Base-by-base conservation (phyloP, 441 rosid genomes). In the Erysimum cheiri region DNA sequence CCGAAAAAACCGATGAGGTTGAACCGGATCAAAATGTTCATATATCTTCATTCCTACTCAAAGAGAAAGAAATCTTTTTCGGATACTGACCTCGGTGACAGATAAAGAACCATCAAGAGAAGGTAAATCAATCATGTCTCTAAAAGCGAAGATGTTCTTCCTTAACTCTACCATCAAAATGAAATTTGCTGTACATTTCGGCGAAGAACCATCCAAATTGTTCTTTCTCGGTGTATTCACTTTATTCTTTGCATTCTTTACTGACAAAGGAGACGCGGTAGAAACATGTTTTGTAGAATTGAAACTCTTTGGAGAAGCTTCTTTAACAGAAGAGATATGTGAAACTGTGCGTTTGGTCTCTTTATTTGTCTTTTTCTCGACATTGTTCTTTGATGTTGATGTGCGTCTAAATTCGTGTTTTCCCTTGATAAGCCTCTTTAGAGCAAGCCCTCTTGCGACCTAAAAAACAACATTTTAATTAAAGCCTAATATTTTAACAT, bases 41-140 rank as follows among this genome's bases (percentile, higher is more conserved):
- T 28, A 28, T 8, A 1, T 19, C 1, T 5, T 2, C 32, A 31
- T 1, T 31, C 19, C 12, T 29, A 31, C 1, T 8, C 3, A 35
- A 63, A 19, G 24, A 37, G 28, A 50, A 64, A 41, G 11, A n/a
- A 1, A 15, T 44, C 7, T 0, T 14, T 22, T 9, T 19, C 3
- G 0, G 3, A 2, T 0, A 47, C 53, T 46, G 2, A 91, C 98
- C 86, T 86, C 77, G 7, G 78, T 62, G 13, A 84, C 80, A 37
- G 90, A 78, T 53, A 69, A 39, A 29, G 89, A 82, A 47, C 80
- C 75, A 59, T 76, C 85, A 56, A 75, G 74, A 61, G 90, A 80
- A 19, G 94, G 96, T 29, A 93, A 83, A 39, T 89, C 95, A 67
- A 91, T 76, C 71, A 83, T 71, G 59, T 93, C 95, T 64, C 98